A percentile compares a stretch with the other conserved stretches of the same genome.
Conservation (phyloP, 2,329 filamentous ascomycete genomes). For the Sporothrix globosa region DNA sequence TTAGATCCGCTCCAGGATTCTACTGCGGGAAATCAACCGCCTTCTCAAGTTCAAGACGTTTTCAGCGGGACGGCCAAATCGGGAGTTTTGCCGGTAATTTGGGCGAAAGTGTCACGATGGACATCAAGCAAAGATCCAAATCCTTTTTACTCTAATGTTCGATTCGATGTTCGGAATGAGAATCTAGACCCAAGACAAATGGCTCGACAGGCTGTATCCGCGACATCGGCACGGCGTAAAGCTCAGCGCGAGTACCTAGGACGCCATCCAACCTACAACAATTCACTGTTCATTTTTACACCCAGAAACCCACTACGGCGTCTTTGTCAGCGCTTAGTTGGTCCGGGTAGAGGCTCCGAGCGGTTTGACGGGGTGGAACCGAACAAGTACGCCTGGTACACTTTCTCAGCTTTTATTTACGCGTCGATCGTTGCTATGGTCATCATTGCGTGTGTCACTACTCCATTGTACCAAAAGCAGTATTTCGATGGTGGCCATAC, state of each 20-base stretch:
- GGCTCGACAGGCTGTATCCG: slow-evolving; percentile 86
- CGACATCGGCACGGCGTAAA: slow-evolving; percentile 78
- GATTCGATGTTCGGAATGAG: slow-evolving; percentile 73
- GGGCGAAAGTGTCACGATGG: slow-evolving; percentile 61
- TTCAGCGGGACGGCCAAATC: slow-evolving; percentile 50
- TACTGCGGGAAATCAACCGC: slow-evolving; percentile 44
- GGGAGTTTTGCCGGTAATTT: slow-evolving; percentile 62
- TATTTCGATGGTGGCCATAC: slow-evolving; percentile 68
- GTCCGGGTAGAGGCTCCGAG: slow-evolving; percentile 82
- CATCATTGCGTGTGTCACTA: slow-evolving; percentile 90
- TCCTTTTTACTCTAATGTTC: slow-evolving; percentile 82
- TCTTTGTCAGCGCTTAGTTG: slow-evolving; percentile 86
- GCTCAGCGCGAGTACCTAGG: slow-evolving; percentile 89
- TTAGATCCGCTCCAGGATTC: slow-evolving; percentile 50
- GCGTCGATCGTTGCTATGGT: slow-evolving; percentile 96
- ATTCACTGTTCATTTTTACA: slow-evolving; percentile 82
- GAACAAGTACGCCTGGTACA: slow-evolving; percentile 87
- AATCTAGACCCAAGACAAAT: slow-evolving; percentile 82
- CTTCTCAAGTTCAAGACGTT: slow-evolving; percentile 43
- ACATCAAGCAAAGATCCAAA: slow-evolving; percentile 77
- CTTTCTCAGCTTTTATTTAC: slow-evolving; percentile 92
- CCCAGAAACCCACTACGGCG: slow-evolving; percentile 77
- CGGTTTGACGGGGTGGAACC: slow-evolving; percentile 89
- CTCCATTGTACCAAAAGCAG: slow-evolving; percentile 87
- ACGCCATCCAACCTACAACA: slow-evolving; percentile 89